Base-by-base conservation (phyloP, 495 filamentous ascomycete species). In the Hyaloscypha hepaticicola region DNA sequence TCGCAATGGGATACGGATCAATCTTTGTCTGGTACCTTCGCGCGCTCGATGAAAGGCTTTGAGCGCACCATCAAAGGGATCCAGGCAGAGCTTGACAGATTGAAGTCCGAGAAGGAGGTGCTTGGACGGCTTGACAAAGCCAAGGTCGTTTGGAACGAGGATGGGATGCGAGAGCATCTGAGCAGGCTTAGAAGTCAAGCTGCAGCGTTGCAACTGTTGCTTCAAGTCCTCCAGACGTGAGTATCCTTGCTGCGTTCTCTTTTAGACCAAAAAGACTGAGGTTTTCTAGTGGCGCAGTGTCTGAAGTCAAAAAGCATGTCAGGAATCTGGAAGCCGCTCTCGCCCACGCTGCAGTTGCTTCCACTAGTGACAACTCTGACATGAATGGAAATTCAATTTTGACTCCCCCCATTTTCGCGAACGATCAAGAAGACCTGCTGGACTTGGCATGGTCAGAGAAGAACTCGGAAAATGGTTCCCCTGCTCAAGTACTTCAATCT, bases 1-100 rank as follows among this genome's bases (percentile, higher is more conserved):
- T 34, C 27, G 1, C 59, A 38, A 19, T 59, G 75, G 49, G 64
- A 71, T 22, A 53, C 66, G 11, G 69, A 70, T 31, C 67, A 72
- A 56, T n/a, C 52, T 16, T 21, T 64, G 21, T 38, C 61, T 14
- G 8, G 38, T 12, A 64, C 55, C 2, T 64, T 64, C 21, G 3
- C 31, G 3, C 22, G 24, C 3, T 31, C 61, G 3, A 50, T 53
- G 11, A 45, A 45, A 4, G 38, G 38, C 16, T 45, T 45, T 3
- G 38, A 45, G 38, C 38, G 12, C 14, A 45, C 38, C 4, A 45
- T 11, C 9, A 4, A 3, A 45, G 12, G 12, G 19, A 9, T 45
- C 16, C 38, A 45, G 19, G 9, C 38, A 16, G 38, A 45, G 3
- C 38, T 45, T 16, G 38, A 45, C 7, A 45, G 38, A 16, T 22